Evolutionary conservation across 306 rosid genomes (phyloP), one percentile per base, ranked within the genome.

Genomic region (Urtica urens): DNA sequence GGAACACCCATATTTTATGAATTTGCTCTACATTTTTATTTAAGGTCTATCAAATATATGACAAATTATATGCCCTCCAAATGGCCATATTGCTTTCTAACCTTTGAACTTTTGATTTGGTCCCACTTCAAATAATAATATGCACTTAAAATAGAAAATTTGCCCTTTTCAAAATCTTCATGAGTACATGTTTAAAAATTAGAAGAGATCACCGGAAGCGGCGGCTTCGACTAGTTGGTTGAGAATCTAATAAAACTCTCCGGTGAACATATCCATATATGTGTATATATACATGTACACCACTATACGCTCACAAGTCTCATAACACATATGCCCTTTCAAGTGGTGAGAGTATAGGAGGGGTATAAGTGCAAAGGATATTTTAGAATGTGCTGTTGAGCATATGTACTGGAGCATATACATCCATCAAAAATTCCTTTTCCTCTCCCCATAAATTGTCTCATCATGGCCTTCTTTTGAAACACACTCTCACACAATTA

Each of bases 301-400:
- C 41, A 16, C 12, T 24, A 26, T 48, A 48, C 15, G 23, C 23
- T 5, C 57, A 57, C 73, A 75, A 66, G 64, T 37, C 39, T 23
- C 22, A 2, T 10, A 21, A 13, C 23, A 10, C 30, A 45, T 38
- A 51, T 40, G 24, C 51, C 30, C 68, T 46, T 62, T 47, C 73
- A 59, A 77, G 93, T 84, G 92, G 94, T 63, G 56, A 79, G 70
- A 76, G 81, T 77, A 77, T 75, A 75, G 94, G 77, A 10, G 74
- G 43, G 65, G 69, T 53, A 63, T 33, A 63, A 34, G 71, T 63
- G 67, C 64, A 55, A 41, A 63, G 93, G 78, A 90, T 92, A 82
- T 85, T 73, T 77, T 72, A 77, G 94, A 92, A 92, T 92, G 99
- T 92, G 94, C 96, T 82, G 62, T 46, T 63, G 77, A 73, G 92